Evolutionary conservation across 192 early-diverging fungal species (phyloP).

Genomic region (Powellomyces hirtus): DNA sequence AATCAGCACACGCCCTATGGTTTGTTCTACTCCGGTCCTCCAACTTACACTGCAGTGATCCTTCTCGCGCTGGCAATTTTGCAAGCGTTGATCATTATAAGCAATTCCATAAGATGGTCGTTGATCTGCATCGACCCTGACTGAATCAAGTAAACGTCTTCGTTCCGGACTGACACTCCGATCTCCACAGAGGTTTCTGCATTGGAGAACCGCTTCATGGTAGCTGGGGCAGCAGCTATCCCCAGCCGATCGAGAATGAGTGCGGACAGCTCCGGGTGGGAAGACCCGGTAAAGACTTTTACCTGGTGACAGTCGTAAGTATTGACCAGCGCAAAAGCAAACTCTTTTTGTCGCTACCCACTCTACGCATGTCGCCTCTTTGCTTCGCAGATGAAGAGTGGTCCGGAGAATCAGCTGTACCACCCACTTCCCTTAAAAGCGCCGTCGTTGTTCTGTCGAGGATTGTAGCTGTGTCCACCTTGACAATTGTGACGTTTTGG

Average conservation of each 20-base stretch:
- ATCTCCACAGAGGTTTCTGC: slow-evolving; percentile 91
- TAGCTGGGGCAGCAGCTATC: slow-evolving; percentile 68
- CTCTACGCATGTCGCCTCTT: no score
- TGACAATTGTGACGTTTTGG: no score
- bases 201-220: slow-evolving; percentile 83
- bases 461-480: no score
- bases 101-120: slow-evolving; percentile 92
- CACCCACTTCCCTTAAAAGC: no score
- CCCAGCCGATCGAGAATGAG: slow-evolving; percentile 81
- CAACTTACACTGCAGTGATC: slow-evolving; percentile 79
- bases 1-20: background rate
- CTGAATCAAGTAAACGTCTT: slow-evolving; percentile 97
- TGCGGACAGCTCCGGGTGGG: slow-evolving; percentile 83
- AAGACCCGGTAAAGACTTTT: slow-evolving; percentile 90
- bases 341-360: no score
- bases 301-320: no score
- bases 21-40: background rate
- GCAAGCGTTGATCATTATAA: slow-evolving; percentile 97
- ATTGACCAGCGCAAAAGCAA: no score
- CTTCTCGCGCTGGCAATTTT: slow-evolving; percentile 85
- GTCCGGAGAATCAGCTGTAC: no score
- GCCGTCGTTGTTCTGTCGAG: no score
- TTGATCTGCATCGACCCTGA: slow-evolving; percentile 73
- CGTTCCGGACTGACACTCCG: slow-evolving; percentile 91
- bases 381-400: no score